Base-by-base conservation (phyloP, 345 rosid species). In the Acer negundo region DNA sequence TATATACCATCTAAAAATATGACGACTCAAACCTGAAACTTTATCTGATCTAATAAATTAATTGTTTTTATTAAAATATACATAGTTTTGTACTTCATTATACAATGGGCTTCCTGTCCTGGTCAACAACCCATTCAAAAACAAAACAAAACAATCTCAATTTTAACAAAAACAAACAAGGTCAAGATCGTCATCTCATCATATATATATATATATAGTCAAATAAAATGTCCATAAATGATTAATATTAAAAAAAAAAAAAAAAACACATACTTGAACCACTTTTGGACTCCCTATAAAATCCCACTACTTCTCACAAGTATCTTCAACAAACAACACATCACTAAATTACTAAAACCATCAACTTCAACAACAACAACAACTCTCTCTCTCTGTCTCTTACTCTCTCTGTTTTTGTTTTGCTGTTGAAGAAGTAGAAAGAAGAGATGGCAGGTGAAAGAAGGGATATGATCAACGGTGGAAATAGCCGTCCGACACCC, bases 401-500 rank as follows among this genome's bases (percentile, higher is more conserved):
- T 3, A 26, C 2, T 28, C 31, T 28, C 31, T 28, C 31, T 28
- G 31, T 28, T 28, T 28, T 26, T n/a, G n/a, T n/a, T 2, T 19
- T 2, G 13, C 40, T 58, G 51, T 58, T 20, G 15, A 49, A 6
- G 70, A 28, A 44, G 23, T 13, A 22, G 22, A 28, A 44, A 55
- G 75, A 16, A 28, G 42, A 55, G 19, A 88, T 91, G 97, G 87
- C 66, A 46, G 80, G 84, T 5, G 78, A 80, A 47, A 77, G 85
- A 42, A 80, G 79, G 56, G 62, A 2, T 16, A 62, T 56, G 78
- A 82, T 67, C 79, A 77, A 73, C 58, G 80, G 82, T 16, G 79
- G 85, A 73, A 69, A 73, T n/a, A 49, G 88, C 84, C 94, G 97
- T 77, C 89, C 77, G 74, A 84, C 89, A 13, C 97, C 97, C 1